phyloP scores from a whole-genome alignment of 306 rosid genomes.

The Geum urbanum region DNA sequence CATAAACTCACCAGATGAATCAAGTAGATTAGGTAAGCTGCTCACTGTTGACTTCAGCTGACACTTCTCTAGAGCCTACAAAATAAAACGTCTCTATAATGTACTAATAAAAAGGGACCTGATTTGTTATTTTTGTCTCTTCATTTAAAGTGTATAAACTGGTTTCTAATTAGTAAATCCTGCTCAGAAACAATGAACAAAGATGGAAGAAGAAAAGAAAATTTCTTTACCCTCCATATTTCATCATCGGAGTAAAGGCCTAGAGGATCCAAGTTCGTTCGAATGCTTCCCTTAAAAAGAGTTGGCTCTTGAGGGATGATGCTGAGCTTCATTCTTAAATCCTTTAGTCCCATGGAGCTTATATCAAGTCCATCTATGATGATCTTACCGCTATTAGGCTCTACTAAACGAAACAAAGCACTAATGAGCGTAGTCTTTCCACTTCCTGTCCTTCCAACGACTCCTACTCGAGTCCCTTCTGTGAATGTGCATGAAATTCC shows the following conservation, averaged over 20 bases:
- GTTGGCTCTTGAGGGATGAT: conserved; percentile 90
- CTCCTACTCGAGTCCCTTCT: conserved; percentile 70
- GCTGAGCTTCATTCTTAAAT: conserved; percentile 64
- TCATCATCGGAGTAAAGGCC: conserved; percentile 70
- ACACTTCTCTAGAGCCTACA: conserved; percentile 69
- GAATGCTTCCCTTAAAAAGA: conserved; percentile 67
- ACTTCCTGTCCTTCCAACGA: conserved; percentile 87
- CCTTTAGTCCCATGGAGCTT: conserved; percentile 67
- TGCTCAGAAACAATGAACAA: background rate
- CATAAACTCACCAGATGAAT: conserved; percentile 55
- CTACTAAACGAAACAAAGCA: conserved; percentile 78
- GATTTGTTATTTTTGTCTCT: no score
- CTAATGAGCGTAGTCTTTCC: conserved; percentile 75
- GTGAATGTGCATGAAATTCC: conserved; percentile 64
- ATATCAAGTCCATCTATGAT: conserved; percentile 57
- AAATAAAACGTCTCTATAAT: background rate
- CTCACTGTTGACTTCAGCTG: conserved; percentile 59
- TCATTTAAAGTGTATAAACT: background rate
- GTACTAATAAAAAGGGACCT: background rate
- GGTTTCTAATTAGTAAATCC: background rate
- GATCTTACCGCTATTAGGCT: conserved; percentile 56
- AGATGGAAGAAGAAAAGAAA: background rate
- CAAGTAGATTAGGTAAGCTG: conserved; percentile 53
- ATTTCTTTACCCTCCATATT: conserved; percentile 57
- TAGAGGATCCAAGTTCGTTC: conserved; percentile 77